Conservation (phyloP, 495 filamentous ascomycete genomes). For the Achaetomiella virescens region DNA sequence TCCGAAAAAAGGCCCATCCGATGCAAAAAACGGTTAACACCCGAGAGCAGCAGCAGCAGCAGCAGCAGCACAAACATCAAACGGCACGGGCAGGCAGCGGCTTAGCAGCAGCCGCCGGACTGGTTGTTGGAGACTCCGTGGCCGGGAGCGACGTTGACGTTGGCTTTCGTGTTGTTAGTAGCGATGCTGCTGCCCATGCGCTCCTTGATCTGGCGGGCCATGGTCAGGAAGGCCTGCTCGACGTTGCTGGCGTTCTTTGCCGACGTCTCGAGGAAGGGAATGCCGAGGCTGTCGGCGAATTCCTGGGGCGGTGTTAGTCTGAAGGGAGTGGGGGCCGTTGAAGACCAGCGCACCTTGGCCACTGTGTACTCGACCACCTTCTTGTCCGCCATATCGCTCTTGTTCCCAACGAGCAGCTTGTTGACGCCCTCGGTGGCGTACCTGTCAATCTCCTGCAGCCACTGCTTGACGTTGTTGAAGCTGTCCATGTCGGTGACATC, state of each 20-base stretch:
- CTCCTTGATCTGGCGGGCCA: constrained; percentile 99
- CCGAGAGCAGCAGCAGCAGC: constrained; percentile 26
- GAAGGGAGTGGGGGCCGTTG: not conserved
- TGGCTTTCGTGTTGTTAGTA: constrained; percentile 96
- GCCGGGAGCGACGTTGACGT: constrained; percentile 88
- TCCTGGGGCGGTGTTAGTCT: constrained; percentile 51
- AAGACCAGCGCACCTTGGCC: constrained; percentile 67
- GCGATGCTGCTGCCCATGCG: constrained; percentile 94
- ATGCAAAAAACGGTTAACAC: constrained; percentile 28
- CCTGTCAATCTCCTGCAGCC: constrained; percentile 98
- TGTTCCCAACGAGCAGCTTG: constrained; percentile 98
- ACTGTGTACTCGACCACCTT: constrained; percentile 99
- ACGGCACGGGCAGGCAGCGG: not conserved
- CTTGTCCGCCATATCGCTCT: constrained; percentile 99
- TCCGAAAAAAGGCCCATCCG: constrained; percentile 15
- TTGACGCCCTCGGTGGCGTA: constrained; percentile 99
- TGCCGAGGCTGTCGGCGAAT: constrained; percentile 97
- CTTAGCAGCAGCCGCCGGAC: constrained; percentile 90
- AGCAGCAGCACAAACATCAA: constrained; percentile 15
- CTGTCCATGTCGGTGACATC: constrained; percentile 99
- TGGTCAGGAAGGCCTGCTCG: constrained; percentile 98
- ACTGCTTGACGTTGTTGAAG: constrained; percentile 99
- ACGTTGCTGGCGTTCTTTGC: constrained; percentile 99
- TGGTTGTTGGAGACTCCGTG: constrained; percentile 90
- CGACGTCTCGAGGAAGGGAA: constrained; percentile 98